phyloP scores from a whole-genome alignment of 805 yeast genomes.

The Blastobotrys parvus region DNA sequence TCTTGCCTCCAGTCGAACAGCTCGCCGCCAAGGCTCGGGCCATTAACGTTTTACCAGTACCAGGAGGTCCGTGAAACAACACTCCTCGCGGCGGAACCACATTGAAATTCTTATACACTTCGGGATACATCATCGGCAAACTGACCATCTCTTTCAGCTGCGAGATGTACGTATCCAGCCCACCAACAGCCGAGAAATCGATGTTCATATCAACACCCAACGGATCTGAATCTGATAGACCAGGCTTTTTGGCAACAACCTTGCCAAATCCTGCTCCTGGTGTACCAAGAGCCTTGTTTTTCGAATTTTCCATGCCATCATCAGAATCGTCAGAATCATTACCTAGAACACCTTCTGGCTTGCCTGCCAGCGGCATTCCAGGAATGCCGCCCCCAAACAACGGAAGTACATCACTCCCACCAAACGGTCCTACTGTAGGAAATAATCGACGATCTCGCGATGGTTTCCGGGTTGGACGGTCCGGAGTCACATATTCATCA shows the following conservation, averaged over 20 bases:
- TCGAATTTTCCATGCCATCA: slow-evolving; percentile 33
- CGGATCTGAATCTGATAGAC: slow-evolving; percentile 83
- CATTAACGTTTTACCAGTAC: slow-evolving; percentile 97
- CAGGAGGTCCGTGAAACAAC: slow-evolving; percentile 97
- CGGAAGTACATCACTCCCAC: slow-evolving; percentile 88
- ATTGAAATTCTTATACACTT: slow-evolving; percentile 77
- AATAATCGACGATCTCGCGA: slow-evolving; percentile 40
- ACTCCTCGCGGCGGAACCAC: slow-evolving; percentile 98
- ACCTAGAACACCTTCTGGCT: slow-evolving; percentile 3
- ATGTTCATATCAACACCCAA: slow-evolving; percentile 82
- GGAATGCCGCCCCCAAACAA: slow-evolving; percentile 45
- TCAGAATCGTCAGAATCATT: slow-evolving; percentile 37
- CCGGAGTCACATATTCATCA: slow-evolving; percentile 27
- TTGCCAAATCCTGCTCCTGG: slow-evolving; percentile 12
- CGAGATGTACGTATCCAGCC: slow-evolving; percentile 80
- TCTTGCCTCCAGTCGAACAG: slow-evolving; percentile 73
- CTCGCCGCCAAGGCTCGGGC: slow-evolving; percentile 96
- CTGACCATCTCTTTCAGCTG: slow-evolving; percentile 97
- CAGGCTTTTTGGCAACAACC: slow-evolving; percentile 18
- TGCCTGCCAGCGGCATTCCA: not conserved
- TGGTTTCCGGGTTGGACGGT: slow-evolving; percentile 34
- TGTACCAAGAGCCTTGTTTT: not conserved
- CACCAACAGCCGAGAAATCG: slow-evolving; percentile 82
- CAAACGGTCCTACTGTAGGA: slow-evolving; percentile 96
- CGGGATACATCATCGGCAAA: slow-evolving; percentile 86